phyloP scores from a whole-genome alignment of 148 eudicot species.

The Cornus controversa region DNA sequence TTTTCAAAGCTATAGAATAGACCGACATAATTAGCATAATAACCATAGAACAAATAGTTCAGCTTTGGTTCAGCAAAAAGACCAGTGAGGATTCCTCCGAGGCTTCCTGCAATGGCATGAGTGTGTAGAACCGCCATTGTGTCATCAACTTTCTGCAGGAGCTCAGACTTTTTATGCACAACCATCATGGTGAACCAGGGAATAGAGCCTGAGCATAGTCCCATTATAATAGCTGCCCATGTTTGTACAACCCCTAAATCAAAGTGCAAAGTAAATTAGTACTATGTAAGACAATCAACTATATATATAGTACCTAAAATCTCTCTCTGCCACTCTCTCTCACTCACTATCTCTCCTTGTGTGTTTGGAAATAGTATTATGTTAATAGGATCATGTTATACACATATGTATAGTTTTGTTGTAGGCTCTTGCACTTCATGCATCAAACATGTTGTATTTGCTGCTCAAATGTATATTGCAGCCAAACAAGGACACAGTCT shows the following conservation, averaged over 20 bases:
- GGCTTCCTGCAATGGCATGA: constrained; percentile 35
- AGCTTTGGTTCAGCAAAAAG: constrained; percentile 26
- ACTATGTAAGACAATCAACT: neutral
- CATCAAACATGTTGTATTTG: no score
- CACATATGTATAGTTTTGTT: no score
- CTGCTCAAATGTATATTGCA: no score
- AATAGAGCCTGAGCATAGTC: constrained; percentile 31
- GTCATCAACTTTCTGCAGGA: constrained; percentile 33
- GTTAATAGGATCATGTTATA: no score
- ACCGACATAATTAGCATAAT: constrained; percentile 8
- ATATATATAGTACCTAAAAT: no score
- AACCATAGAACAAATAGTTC: constrained; percentile 13
- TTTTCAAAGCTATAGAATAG: constrained; percentile 10
- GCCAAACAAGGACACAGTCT: no score
- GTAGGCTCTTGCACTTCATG: no score
- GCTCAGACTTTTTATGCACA: constrained; percentile 32
- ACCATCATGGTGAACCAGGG: constrained; percentile 43
- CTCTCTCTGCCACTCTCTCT: no score
- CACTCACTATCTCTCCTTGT: no score
- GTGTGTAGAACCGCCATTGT: constrained; percentile 42
- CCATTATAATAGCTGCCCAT: constrained; percentile 40
- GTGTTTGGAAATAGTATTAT: no score
- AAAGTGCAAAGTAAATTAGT: neutral
- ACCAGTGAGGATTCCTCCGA: constrained; percentile 34
- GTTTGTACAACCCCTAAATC: constrained; percentile 30